Evolutionary conservation across 495 filamentous ascomycete species (phyloP).

Genomic region (Podospora pseudocomata): DNA sequence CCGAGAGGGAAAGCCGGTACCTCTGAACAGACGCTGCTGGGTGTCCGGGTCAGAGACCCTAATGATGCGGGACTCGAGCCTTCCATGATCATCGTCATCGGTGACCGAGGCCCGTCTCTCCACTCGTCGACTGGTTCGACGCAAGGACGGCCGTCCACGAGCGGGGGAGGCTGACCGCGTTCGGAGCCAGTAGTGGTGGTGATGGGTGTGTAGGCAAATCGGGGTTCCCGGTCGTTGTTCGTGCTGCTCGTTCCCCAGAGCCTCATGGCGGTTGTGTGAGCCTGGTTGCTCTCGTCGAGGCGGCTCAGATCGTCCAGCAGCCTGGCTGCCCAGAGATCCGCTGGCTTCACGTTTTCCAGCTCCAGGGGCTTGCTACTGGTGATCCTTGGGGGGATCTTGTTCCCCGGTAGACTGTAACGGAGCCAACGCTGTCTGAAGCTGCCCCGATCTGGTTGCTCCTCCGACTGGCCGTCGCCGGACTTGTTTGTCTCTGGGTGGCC

Average conservation of each 20-base stretch:
- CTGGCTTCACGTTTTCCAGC: constrained; percentile 19
- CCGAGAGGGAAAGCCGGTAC: constrained; percentile 33
- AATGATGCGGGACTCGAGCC: constrained; percentile 18
- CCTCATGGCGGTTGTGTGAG: constrained; percentile 11
- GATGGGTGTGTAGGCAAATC: constrained; percentile 52
- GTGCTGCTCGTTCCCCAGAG: constrained; percentile 11
- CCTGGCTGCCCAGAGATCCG: constrained; percentile 21
- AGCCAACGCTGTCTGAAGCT: constrained; percentile 6
- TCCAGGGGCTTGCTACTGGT: constrained; percentile 16
- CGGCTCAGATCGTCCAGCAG: constrained; percentile 22
- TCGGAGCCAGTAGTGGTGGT: constrained; percentile 55
- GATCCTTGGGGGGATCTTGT: constrained; percentile 6
- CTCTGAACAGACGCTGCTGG: constrained; percentile 23
- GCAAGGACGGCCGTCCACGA: constrained; percentile 16
- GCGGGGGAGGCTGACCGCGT: constrained; percentile 17
- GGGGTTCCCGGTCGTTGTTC: constrained; percentile 9
- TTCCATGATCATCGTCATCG: constrained; percentile 6
- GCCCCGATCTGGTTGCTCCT: constrained; percentile 7
- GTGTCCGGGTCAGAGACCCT: constrained; percentile 12
- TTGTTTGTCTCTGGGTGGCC: constrained; percentile 2
- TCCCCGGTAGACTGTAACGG: constrained; percentile 6
- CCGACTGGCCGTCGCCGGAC: not conserved
- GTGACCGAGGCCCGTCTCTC: constrained; percentile 9
- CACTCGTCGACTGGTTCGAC: constrained; percentile 19
- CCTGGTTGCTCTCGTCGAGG: constrained; percentile 15